phyloP scores from a whole-genome alignment of 345 rosid species.

The Punica granatum region DNA sequence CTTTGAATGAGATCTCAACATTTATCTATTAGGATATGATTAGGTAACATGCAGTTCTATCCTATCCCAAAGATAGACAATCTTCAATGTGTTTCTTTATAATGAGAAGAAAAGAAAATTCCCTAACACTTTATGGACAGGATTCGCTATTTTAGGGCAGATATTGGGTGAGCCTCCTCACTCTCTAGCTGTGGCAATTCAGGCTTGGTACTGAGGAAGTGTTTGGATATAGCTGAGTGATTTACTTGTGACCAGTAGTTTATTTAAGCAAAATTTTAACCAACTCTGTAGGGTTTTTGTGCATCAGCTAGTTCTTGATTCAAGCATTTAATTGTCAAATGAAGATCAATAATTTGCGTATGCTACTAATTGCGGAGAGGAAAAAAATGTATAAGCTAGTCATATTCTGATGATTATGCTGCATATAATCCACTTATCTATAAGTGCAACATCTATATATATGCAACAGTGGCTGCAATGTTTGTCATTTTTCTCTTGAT shows the following conservation, averaged over 20 bases:
- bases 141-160: not conserved
- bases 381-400: not conserved
- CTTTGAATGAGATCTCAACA: no score
- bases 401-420: not conserved
- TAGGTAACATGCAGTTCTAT: not conserved
- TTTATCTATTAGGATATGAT: not conserved
- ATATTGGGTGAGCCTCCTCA: not conserved
- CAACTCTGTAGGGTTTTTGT: not conserved
- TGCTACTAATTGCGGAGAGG: not conserved
- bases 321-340: not conserved
- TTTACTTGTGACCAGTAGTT: not conserved
- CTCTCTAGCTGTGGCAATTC: not conserved
- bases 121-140: not conserved
- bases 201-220: not conserved
- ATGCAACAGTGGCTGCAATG: not conserved
- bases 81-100: not conserved
- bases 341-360: not conserved
- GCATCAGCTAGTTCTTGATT: not conserved
- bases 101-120: not conserved
- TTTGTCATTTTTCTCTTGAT: not conserved
- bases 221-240: not conserved
- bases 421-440: not conserved
- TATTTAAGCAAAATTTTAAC: not conserved
- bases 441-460: not conserved
- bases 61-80: not conserved